phyloP scores from a whole-genome alignment of 768 basidiomycete genomes.

The Pisolithus albus region DNA sequence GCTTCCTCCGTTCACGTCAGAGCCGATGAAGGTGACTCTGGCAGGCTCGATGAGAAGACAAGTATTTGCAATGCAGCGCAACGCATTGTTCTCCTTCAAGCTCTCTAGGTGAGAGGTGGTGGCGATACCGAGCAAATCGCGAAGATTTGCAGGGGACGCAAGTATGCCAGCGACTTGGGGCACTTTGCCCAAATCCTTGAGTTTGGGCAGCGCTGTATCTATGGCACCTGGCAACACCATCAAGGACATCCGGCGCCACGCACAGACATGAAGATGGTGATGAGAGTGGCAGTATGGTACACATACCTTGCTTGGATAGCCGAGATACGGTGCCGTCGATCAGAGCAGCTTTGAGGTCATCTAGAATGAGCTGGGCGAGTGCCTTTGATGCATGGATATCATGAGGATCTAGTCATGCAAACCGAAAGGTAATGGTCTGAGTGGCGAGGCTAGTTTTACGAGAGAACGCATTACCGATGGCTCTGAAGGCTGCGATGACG shows the following conservation, averaged over 20 bases:
- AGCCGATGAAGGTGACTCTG: conserved; percentile 48
- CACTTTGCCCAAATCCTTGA: conserved; percentile 72
- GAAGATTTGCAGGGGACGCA: conserved; percentile 48
- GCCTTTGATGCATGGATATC: conserved; percentile 41
- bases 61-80: conserved; percentile 75
- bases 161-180: conserved; percentile 61
- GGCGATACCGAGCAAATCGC: conserved; percentile 46
- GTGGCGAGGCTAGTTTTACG: not conserved
- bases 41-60: conserved; percentile 62
- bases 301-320: conserved; percentile 51
- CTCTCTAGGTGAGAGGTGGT: conserved; percentile 41
- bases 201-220: conserved; percentile 68
- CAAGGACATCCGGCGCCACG: conserved; percentile 1
- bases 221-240: conserved; percentile 3
- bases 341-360: conserved; percentile 44
- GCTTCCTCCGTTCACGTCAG: conserved; percentile 59
- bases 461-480: conserved; percentile 20
- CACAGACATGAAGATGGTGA: no score
- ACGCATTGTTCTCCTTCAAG: conserved; percentile 56
- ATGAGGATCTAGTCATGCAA: conserved; percentile 27
- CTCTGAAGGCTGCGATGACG: conserved; percentile 21
- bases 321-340: conserved; percentile 37
- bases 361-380: conserved; percentile 52
- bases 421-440: not conserved
- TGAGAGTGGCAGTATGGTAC: not conserved